Conservation (phyloP, 345 rosid genomes). For the Mercurialis annua region DNA sequence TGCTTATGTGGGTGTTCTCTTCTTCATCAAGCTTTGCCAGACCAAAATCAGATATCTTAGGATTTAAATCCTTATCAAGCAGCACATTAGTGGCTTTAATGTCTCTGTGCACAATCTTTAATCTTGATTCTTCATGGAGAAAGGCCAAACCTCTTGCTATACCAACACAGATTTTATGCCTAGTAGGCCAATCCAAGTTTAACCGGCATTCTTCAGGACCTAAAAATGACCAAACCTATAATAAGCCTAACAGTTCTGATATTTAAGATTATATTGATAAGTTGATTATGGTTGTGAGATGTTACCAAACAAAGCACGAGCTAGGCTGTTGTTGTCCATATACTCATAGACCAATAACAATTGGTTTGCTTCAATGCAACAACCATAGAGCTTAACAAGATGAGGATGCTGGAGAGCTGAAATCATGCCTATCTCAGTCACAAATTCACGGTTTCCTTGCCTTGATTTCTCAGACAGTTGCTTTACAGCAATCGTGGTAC, state of each 20-base stretch:
- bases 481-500: slow-evolving; percentile 13
- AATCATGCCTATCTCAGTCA: slow-evolving; percentile 19
- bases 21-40: slow-evolving; percentile 20
- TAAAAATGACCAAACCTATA: background rate
- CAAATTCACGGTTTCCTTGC: slow-evolving; percentile 19
- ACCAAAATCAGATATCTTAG: slow-evolving; percentile 19
- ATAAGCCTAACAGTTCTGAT: background rate
- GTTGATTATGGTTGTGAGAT: background rate
- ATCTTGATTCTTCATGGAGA: slow-evolving; percentile 21
- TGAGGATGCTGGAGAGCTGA: slow-evolving; percentile 18
- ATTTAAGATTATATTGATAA: background rate
- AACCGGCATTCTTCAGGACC: slow-evolving; percentile 9
- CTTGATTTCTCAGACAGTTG: slow-evolving; percentile 10
- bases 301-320: slow-evolving; percentile 16
- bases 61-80: slow-evolving; percentile 2
- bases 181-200: slow-evolving; percentile 18
- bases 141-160: slow-evolving; percentile 20
- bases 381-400: slow-evolving; percentile 15
- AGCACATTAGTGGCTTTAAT: slow-evolving; percentile 15
- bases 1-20: slow-evolving; percentile 20
- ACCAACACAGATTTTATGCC: slow-evolving; percentile 11
- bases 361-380: slow-evolving; percentile 19
- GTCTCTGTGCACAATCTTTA: slow-evolving; percentile 18
- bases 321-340: slow-evolving; percentile 21
- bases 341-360: slow-evolving; percentile 15